Base-by-base conservation (phyloP, 1,139 yeast species). In the Candida neerlandica region DNA sequence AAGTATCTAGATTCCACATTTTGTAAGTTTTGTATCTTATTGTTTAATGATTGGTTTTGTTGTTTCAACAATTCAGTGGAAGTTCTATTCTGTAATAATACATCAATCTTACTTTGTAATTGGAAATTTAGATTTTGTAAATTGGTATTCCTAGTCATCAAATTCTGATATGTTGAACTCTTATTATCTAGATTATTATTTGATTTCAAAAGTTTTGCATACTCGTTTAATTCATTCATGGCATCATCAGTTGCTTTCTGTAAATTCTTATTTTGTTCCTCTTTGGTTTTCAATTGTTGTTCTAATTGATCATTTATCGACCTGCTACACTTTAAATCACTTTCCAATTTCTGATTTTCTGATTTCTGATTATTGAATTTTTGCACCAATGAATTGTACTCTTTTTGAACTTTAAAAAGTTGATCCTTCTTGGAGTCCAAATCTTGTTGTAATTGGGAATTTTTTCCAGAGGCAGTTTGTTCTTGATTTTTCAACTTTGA, bases 401-500 rank as follows among this genome's bases (percentile, higher is more conserved):
- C 51, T 4, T 50, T 51, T n/a, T 55, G 46, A 14, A 65, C 50
- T 4, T 46, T 46, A 1, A 52, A 49, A 34, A 59, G 58, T 26
- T 65, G 67, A 14, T 57, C 49, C 15, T 51, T 56, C 32, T 64
- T 54, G n/a, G 52, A 43, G 3, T 49, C 51, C 30, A 64, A 55
- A 40, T 66, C 62, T 10, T 49, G 68, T 45, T 74, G 71, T 38
- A 76, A 65, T 14, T 77, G 67, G 15, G 74, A 69, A 16, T 77
- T 60, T 21, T 67, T 68, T 45, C 73, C 71, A 23, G 78, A 58
- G 43, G 75, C 58, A 3, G 68, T 80, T 46, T 77, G 78, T 9
- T 78, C 70, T 51, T 80, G 80, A 44, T 75, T 74, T 19, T 77
- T 65, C 42, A 78, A 65, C 48, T 80, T 77, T 6, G 77, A 70